Percentiles rank a stretch among this genome's conserved stretches.
These are phyloP conservation scores for Dillenia turbinata DNA, from an alignment of 164 flowering plant species.

Conservation along the genomic window DNA sequence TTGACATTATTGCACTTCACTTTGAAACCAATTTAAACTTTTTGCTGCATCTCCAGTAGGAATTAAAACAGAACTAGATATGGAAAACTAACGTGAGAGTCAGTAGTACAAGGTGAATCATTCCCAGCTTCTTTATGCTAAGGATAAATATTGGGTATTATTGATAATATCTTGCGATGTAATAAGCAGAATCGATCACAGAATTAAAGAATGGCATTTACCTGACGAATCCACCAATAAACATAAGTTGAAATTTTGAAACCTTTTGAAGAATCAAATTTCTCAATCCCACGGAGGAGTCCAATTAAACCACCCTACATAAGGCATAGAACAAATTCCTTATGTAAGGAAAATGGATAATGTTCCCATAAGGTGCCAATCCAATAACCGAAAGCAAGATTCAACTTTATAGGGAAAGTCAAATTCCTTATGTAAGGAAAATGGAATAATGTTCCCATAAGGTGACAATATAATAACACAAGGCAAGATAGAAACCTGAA, in stretches of 20 bases:
- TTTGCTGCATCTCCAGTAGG: no score
- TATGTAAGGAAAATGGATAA: background rate
- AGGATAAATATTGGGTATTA: no score
- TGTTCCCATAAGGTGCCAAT: background rate
- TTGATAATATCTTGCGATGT: no score
- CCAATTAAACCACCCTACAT: constrained; percentile 92
- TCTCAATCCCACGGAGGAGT: constrained; percentile 91
- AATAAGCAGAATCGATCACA: no score
- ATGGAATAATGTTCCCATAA: background rate
- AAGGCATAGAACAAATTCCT: background rate
- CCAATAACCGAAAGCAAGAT: constrained; percentile 2
- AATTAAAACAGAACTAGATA: no score
- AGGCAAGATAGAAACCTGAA: constrained; percentile 56
- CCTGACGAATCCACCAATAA: constrained; percentile 99
- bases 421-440: background rate
- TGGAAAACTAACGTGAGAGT: no score
- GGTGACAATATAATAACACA: background rate
- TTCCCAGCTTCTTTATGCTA: no score
- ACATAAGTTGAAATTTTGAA: constrained; percentile 93
- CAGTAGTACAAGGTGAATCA: no score
- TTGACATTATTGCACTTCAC: no score
- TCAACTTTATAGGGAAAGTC: background rate
- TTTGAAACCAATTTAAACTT: no score
- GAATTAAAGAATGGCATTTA: constrained; percentile 12
- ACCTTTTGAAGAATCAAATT: constrained; percentile 95